These are phyloP conservation scores for Pichia occidentalis DNA, from an alignment of 805 yeast genomes.

Conservation along the genomic window DNA sequence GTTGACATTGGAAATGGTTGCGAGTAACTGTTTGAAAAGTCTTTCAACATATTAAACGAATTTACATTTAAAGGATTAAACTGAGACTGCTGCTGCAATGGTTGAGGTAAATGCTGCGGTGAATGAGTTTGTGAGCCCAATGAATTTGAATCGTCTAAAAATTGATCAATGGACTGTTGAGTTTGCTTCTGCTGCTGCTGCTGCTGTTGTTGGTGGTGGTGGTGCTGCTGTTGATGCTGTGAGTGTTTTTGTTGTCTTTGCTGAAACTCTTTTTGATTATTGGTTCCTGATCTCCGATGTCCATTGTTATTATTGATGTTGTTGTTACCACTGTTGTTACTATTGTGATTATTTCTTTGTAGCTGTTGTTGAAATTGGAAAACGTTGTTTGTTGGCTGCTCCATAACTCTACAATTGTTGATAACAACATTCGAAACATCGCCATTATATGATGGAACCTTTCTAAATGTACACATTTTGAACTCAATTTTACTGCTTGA, in stretches of 20 bases:
- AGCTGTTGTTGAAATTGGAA: conserved; percentile 24
- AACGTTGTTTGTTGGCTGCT: conserved; percentile 23
- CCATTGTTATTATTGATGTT: conserved; percentile 1
- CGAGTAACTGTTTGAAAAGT: too few relatives aligned
- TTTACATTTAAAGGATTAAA: background rate
- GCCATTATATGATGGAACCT: conserved; percentile 25
- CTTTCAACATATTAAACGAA: too few relatives aligned
- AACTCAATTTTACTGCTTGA: conserved; percentile 21
- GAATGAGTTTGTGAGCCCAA: too few relatives aligned
- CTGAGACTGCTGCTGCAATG: background rate
- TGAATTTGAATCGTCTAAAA: too few relatives aligned
- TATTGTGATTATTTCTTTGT: conserved; percentile 12
- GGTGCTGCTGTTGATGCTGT: conserved; percentile 4
- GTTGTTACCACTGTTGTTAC: conserved; percentile 3
- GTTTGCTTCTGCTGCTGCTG: conserved; percentile 10
- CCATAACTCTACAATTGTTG: conserved; percentile 28
- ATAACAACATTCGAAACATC: conserved; percentile 24
- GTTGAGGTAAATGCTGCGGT: background rate
- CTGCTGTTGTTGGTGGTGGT: conserved; percentile 5
- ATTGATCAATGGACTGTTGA: too few relatives aligned
- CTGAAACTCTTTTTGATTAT: conserved; percentile 4
- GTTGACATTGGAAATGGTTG: background rate
- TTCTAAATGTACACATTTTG: conserved; percentile 29
- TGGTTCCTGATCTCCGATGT: conserved; percentile 5
- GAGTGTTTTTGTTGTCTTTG: conserved; percentile 7